phyloP scores from a whole-genome alignment of 108 stramenopile genomes.

The Cyclotella baltica region DNA sequence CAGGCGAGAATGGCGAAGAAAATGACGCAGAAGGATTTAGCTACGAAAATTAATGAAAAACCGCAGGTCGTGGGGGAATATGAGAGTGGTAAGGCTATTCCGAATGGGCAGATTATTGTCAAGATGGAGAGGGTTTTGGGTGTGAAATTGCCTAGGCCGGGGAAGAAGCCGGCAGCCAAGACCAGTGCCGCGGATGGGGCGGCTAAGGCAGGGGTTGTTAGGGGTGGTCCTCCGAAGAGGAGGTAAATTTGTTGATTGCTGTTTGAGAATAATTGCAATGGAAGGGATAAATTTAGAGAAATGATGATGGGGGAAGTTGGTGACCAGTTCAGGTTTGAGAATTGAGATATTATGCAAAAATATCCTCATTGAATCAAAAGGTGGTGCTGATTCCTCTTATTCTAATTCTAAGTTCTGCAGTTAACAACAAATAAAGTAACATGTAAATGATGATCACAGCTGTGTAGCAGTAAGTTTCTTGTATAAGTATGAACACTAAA shows the following conservation, averaged over 20 bases:
- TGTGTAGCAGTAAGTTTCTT: too few species aligned
- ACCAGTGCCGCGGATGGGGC: slow-evolving; percentile 53
- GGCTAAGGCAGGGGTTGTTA: slow-evolving; percentile 48
- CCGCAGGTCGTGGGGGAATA: slow-evolving; percentile 97
- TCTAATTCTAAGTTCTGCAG: too few species aligned
- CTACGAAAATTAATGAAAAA: slow-evolving; percentile 96
- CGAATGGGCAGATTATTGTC: slow-evolving; percentile 93
- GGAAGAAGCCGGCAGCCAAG: slow-evolving; percentile 66
- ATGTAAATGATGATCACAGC: too few species aligned
- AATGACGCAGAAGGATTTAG: slow-evolving; percentile 97
- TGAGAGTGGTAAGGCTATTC: slow-evolving; percentile 96
- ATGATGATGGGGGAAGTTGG: too few species aligned
- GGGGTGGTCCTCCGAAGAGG: slow-evolving; percentile 89
- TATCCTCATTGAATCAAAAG: too few species aligned
- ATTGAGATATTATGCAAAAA: too few species aligned
- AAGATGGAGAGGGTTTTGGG: slow-evolving; percentile 94
- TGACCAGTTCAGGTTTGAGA: too few species aligned
- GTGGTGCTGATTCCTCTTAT: too few species aligned
- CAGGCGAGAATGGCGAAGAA: slow-evolving; percentile 97
- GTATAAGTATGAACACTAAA: too few species aligned
- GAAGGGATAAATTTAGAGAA: too few species aligned
- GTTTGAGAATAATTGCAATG: not conserved
- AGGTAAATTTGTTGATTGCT: slow-evolving; percentile 52
- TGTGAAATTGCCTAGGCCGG: slow-evolving; percentile 87
- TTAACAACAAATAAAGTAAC: too few species aligned